Base-by-base conservation (phyloP, 164 flowering plant species). In the Saururus chinensis region DNA sequence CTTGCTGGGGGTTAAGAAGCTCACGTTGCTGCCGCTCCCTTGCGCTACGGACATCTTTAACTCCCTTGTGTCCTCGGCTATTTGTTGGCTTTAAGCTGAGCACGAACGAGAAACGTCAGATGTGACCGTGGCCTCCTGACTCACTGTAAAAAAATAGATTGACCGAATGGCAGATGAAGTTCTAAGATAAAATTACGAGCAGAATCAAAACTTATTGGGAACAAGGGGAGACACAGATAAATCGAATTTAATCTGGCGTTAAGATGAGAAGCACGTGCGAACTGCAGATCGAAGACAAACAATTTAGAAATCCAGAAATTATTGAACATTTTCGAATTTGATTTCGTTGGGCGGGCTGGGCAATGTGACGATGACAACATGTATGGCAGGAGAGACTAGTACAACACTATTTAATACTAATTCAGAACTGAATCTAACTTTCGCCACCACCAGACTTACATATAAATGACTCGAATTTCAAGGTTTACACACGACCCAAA, bases 1-100 rank as follows among this genome's bases (percentile, higher is more conserved):
- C 79, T 83, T 83, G 66, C 72, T 42, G 4, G 85, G 84, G 26
- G 88, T 72, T 1, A 62, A 35, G 51, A 76, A 73, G 0, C 45
- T 51, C 22, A 68, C 26, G 42, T 64, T 56, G 2, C 12, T 25
- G 20, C 53, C 60, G 22, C 37, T 60, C 45, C 77, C 79, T 48
- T 71, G 71, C 13, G 76, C 49, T 45, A 2, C 11, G 2, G 37
- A 30, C 37, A 30, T 30, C 37, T 6, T 30, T 30, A 30, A 30
- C 37, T 2, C 37, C 37, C 37, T 30, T 30, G 37, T 30, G 17
- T 17, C 11, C 49, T 17, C 49, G 4, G 17, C 49, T 17, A 12
- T 45, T 45, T 12, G 17, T 45, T 12, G 16, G 49, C 14, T 1
- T 12, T 12, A 17, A 45, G 14, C 14, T 17, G 17, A 45, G 49